Conservation (phyloP, 1,284 basidiomycete genomes). For the Cutaneotrichosporon sp. region DNA sequence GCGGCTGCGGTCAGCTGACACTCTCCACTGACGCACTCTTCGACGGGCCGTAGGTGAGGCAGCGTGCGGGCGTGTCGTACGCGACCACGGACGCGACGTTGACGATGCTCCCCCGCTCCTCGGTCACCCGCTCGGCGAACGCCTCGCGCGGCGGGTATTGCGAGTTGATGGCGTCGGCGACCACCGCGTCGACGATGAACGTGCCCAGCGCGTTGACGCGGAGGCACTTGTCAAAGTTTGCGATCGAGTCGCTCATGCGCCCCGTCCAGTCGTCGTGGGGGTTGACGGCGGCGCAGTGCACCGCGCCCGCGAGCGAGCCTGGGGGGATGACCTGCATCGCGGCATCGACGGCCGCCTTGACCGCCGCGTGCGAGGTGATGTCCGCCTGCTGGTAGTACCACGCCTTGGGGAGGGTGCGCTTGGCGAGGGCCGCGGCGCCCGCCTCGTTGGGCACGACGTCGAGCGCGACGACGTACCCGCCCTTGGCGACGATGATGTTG, state of each 20-base stretch:
- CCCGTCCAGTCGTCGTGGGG: slow-evolving; percentile 11
- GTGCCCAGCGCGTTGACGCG: slow-evolving; percentile 25
- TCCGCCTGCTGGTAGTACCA: slow-evolving; percentile 19
- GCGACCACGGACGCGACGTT: slow-evolving; percentile 28
- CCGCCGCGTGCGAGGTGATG: slow-evolving; percentile 14
- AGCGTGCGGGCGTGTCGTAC: slow-evolving; percentile 18
- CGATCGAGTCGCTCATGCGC: slow-evolving; percentile 13
- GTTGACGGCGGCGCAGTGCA: slow-evolving; percentile 32
- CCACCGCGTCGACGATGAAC: slow-evolving; percentile 26
- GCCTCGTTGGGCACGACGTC: slow-evolving; percentile 3
- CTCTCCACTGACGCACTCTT: slow-evolving; percentile 19
- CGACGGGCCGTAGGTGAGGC: slow-evolving; percentile 26
- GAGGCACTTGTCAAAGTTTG: slow-evolving; percentile 24
- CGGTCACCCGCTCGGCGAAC: slow-evolving; percentile 8
- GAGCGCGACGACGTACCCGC: slow-evolving; percentile 8
- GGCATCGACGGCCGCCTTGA: slow-evolving; percentile 14
- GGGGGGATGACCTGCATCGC: slow-evolving; percentile 12
- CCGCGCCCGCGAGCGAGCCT: slow-evolving; percentile 26
- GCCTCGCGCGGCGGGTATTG: slow-evolving; percentile 14
- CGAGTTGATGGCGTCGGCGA: slow-evolving; percentile 30
- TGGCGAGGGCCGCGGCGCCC: background rate
- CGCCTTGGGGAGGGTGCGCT: background rate
- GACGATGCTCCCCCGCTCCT: slow-evolving; percentile 31
- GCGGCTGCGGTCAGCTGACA: background rate
- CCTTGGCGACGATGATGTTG: slow-evolving; percentile 4